A percentile compares a stretch with the other conserved stretches of the same genome.
Evolutionary conservation across 257 asterid species (phyloP).

Genomic region (Nicotiana knightiana): DNA sequence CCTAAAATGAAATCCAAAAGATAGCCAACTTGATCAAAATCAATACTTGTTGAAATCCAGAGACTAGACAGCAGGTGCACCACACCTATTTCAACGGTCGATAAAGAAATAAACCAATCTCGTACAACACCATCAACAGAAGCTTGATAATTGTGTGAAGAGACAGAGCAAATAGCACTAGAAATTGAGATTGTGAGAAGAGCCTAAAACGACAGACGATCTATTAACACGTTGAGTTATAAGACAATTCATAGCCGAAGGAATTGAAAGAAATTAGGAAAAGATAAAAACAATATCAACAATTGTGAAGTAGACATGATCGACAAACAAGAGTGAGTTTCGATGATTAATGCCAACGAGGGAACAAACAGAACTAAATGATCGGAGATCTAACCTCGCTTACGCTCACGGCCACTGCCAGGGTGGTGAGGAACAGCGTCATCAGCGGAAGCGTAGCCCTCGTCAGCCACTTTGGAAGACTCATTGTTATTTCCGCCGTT

Average conservation of each 20-base stretch:
- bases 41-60: neutral
- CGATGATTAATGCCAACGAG: neutral
- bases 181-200: neutral
- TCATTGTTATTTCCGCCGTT: conserved; percentile 14
- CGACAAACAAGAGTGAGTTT: neutral
- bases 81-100: neutral
- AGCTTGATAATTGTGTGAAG: neutral
- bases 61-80: neutral
- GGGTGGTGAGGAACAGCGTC: conserved; percentile 52
- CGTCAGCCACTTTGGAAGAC: conserved; percentile 28
- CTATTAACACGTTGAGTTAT: conserved; percentile 11
- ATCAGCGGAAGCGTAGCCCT: conserved; percentile 71
- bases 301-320: neutral
- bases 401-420: conserved; percentile 67
- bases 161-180: neutral
- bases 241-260: neutral
- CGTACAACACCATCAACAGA: neutral
- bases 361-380: neutral
- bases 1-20: conserved; percentile 30
- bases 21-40: neutral
- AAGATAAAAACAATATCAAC: neutral
- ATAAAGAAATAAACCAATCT: neutral
- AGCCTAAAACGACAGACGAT: neutral
- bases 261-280: neutral
- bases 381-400: conserved; percentile 68